These are phyloP conservation scores for Rosellinia necatrix DNA, from an alignment of 2,329 filamentous ascomycete genomes.

Conservation along the genomic window DNA sequence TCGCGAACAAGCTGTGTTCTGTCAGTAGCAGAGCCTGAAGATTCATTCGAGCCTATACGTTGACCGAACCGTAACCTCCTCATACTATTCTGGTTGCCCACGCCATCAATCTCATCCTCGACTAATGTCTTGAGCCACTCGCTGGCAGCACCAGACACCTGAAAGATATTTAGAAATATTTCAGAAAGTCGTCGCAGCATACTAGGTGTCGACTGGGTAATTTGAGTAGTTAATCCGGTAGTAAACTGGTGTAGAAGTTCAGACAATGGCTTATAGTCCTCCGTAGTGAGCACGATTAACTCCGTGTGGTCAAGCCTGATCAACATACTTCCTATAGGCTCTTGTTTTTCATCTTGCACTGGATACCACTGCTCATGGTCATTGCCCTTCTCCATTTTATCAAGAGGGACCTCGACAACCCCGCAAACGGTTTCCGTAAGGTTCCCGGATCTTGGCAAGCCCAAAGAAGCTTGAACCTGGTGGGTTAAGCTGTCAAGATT, in stretches of 20 bases:
- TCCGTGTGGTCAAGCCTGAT: constrained; percentile 85
- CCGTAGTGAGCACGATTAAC: constrained; percentile 82
- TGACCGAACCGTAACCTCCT: constrained; percentile 75
- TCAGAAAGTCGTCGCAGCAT: constrained; percentile 83
- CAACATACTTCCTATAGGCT: constrained; percentile 80
- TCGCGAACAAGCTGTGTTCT: constrained; percentile 75
- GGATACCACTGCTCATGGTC: constrained; percentile 89
- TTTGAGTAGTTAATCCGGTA: constrained; percentile 81
- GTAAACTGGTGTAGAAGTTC: constrained; percentile 85
- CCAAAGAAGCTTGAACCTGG: constrained; percentile 49
- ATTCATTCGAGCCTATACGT: constrained; percentile 73
- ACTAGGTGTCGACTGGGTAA: constrained; percentile 77
- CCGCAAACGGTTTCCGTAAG: constrained; percentile 63
- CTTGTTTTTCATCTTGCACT: constrained; percentile 75
- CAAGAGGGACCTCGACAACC: constrained; percentile 79
- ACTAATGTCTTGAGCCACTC: constrained; percentile 94
- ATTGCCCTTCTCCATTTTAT: constrained; percentile 76
- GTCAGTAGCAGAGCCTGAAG: constrained; percentile 64
- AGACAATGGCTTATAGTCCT: constrained; percentile 82
- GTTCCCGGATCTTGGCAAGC: constrained; percentile 48
- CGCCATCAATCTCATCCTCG: constrained; percentile 95
- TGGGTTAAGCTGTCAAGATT: constrained; percentile 52
- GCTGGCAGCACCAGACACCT: constrained; percentile 80
- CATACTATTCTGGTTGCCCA: constrained; percentile 78
- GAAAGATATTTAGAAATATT: constrained; percentile 89